These are phyloP conservation scores for Pythium rishiriense DNA, from an alignment of 352 stramenopile species.

Conservation along the genomic window DNA sequence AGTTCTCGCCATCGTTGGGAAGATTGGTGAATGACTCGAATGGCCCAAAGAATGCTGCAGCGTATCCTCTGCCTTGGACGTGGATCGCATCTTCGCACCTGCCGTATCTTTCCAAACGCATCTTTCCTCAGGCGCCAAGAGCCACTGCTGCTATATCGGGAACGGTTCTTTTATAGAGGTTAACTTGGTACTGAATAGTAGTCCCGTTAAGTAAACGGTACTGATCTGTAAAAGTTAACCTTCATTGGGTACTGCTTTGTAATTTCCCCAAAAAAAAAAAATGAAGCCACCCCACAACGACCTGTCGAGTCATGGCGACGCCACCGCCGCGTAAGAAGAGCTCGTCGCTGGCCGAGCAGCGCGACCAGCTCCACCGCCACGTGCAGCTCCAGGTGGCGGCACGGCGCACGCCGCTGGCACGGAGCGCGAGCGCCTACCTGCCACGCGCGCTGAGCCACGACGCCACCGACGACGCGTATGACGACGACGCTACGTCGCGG, in stretches of 20 bases:
- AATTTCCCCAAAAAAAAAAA: too few relatives aligned
- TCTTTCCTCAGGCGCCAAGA: too few relatives aligned
- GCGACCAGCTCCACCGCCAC: constrained; percentile 30
- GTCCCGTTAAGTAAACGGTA: too few relatives aligned
- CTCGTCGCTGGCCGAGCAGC: constrained; percentile 47
- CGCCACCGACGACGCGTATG: neutral
- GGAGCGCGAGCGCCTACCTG: constrained; percentile 46
- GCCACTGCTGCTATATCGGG: too few relatives aligned
- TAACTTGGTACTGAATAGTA: too few relatives aligned
- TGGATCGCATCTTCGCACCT: too few relatives aligned
- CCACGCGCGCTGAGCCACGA: constrained; percentile 20
- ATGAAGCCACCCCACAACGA: constrained; percentile 7
- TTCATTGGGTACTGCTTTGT: too few relatives aligned
- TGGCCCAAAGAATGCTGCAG: neutral
- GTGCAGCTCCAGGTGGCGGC: constrained; percentile 44
- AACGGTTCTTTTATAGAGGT: too few relatives aligned
- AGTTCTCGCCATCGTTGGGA: too few relatives aligned
- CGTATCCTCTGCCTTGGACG: neutral
- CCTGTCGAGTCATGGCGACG: neutral
- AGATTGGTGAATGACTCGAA: too few relatives aligned
- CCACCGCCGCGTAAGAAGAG: constrained; percentile 30
- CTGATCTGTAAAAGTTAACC: too few relatives aligned
- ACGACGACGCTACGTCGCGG: constrained; percentile 8
- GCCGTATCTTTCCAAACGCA: too few relatives aligned
- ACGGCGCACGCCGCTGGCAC: constrained; percentile 13